These are phyloP conservation scores for Glaciozyma martinii DNA, from an alignment of 768 basidiomycete genomes.

Conservation along the genomic window DNA sequence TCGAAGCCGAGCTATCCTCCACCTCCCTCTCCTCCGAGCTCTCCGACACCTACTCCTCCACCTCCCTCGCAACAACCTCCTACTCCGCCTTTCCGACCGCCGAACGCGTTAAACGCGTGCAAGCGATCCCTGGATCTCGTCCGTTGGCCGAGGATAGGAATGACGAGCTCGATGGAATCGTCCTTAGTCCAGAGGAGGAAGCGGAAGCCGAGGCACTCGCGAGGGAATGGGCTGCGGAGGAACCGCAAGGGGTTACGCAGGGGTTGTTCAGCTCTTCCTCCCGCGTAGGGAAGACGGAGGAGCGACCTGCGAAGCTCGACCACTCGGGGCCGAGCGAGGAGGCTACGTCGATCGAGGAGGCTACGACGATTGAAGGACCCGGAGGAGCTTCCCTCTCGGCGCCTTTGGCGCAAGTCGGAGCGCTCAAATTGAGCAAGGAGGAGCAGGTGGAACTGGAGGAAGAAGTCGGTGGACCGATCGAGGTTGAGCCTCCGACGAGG, in stretches of 20 bases:
- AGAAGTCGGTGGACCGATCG: not conserved
- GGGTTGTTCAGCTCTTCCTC: not conserved
- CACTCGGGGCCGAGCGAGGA: too few species aligned
- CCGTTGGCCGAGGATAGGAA: slow-evolving; percentile 13
- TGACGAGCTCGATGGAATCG: slow-evolving; percentile 24
- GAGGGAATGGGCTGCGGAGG: slow-evolving; percentile 21
- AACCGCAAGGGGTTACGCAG: not conserved
- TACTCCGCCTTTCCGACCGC: not conserved
- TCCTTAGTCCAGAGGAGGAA: not conserved
- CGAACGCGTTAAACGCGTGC: slow-evolving; percentile 12
- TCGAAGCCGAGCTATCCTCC: slow-evolving; percentile 7
- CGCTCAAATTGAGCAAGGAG: not conserved
- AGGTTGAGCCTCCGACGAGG: not conserved
- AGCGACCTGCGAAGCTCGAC: not conserved
- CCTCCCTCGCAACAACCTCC: too few species aligned
- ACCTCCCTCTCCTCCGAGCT: not conserved
- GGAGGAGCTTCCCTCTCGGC: slow-evolving; percentile 19
- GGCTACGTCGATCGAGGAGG: not conserved
- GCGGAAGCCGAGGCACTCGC: slow-evolving; percentile 18
- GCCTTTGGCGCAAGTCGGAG: slow-evolving; percentile 13
- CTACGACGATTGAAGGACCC: slow-evolving; percentile 11
- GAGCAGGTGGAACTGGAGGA: not conserved
- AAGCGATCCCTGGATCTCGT: slow-evolving; percentile 11
- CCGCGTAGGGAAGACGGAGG: not conserved
- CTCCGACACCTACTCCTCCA: not conserved